These are phyloP conservation scores for Logfia minima DNA, from an alignment of 129 eudicot species.

Conservation along the genomic window DNA sequence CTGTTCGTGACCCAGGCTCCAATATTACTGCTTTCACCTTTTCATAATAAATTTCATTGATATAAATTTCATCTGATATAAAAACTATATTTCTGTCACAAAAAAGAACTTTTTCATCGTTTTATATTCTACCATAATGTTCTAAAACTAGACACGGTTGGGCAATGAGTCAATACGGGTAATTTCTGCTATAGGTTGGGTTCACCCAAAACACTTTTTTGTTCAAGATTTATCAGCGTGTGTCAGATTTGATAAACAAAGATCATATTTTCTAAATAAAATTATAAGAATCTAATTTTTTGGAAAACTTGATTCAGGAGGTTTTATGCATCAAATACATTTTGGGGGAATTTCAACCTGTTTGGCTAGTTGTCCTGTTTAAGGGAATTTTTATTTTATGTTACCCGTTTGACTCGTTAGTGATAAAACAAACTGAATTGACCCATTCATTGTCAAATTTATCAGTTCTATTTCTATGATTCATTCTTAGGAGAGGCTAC, in stretches of 20 bases:
- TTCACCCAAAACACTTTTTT: background rate
- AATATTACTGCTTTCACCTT: conserved; percentile 82
- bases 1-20: conserved; percentile 70
- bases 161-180: background rate
- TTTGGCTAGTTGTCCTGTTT: background rate
- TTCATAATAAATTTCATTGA: conserved; percentile 2
- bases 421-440: background rate
- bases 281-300: too few relatives aligned
- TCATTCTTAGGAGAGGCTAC: background rate
- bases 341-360: background rate
- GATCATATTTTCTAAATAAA: background rate
- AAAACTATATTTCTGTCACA: too few relatives aligned
- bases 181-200: background rate
- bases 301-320: background rate
- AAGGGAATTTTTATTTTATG: background rate
- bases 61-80: background rate
- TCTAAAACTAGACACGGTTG: too few relatives aligned
- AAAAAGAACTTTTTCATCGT: background rate
- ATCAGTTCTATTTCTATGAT: background rate
- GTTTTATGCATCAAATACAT: background rate
- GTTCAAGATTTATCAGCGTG: background rate
- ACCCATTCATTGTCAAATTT: background rate
- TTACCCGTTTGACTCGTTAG: background rate
- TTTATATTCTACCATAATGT: background rate
- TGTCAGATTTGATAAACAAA: background rate